Evolutionary conservation across 257 asterid genomes (phyloP), one percentile per base, ranked within the genome.

Genomic region (Ocimum tenuiflorum): DNA sequence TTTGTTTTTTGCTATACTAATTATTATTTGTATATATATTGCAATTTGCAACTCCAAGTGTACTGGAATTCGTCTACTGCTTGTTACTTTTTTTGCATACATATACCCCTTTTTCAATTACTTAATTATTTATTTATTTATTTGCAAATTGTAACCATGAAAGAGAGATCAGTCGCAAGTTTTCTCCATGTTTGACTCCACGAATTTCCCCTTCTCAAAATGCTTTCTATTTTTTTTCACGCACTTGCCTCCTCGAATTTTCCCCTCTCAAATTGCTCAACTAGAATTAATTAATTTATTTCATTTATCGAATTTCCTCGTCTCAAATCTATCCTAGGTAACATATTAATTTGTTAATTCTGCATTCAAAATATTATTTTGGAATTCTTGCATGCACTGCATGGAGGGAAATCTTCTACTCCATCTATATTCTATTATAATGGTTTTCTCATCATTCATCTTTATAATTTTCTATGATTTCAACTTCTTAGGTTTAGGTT

Each of bases 221-320:
- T 41, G 15, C 15, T 3, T 41, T 41, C 4, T 10, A 10, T 41
- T 41, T 10, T 10, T 38, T 3, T 3, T 22, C 57, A 4, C 7
- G 15, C 15, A 50, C 3, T 20, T 20, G 52, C 7, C 24, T 60
- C 43, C 15, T n/a, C 57, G 19, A 46, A 46, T 27, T 62, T 45
- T 46, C 57, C 17, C 56, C 6, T 62, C 45, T 1, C 45, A 41
- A 60, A 39, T 43, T 12, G 14, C 51, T 23, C 67, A 23, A 23
- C 4, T 15, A 22, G 10, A 43, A 5, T 61, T 2, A 22, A 61
- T 61, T 2, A 22, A 61, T 61, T 2, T 41, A 41, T 22, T 60
- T 60, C 22, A 22, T 2, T 42, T 8, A 22, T 41, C 67, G 67
- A 61, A 22, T 61, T 61, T 61, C 67, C 67, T 24, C 67, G 14